Conservation (phyloP, 2,329 filamentous ascomycete species). For the Neurospora sp. region DNA sequence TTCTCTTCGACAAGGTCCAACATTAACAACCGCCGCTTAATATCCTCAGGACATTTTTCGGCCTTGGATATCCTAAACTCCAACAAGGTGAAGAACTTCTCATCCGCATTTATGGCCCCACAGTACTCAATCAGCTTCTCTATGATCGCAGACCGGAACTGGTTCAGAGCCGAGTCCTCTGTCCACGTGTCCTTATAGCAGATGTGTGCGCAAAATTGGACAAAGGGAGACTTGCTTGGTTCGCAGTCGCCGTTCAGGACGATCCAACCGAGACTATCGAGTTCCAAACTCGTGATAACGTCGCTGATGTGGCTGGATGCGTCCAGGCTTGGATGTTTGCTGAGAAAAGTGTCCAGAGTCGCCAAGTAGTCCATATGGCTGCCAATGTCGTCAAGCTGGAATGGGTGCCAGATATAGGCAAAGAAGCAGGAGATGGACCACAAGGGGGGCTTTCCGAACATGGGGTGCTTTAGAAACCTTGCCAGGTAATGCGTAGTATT, state of each 20-base stretch:
- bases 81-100: neutral
- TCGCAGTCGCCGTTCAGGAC: neutral
- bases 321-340: neutral
- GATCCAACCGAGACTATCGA: neutral
- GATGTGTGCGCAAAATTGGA: neutral
- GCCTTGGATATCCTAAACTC: neutral
- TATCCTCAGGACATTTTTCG: neutral
- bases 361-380: neutral
- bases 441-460: neutral
- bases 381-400: neutral
- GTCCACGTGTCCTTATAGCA: neutral
- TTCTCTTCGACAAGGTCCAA: neutral
- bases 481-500: no score
- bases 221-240: neutral
- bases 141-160: neutral
- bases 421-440: neutral
- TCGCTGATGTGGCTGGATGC: neutral
- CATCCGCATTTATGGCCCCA: neutral
- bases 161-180: neutral
- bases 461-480: neutral
- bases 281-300: neutral
- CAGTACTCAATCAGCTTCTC: neutral
- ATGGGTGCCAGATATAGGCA: neutral
- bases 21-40: neutral
- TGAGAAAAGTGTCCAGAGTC: neutral